phyloP scores from a whole-genome alignment of 2,329 filamentous ascomycete species.

The Ascochyta clinopodiicola region DNA sequence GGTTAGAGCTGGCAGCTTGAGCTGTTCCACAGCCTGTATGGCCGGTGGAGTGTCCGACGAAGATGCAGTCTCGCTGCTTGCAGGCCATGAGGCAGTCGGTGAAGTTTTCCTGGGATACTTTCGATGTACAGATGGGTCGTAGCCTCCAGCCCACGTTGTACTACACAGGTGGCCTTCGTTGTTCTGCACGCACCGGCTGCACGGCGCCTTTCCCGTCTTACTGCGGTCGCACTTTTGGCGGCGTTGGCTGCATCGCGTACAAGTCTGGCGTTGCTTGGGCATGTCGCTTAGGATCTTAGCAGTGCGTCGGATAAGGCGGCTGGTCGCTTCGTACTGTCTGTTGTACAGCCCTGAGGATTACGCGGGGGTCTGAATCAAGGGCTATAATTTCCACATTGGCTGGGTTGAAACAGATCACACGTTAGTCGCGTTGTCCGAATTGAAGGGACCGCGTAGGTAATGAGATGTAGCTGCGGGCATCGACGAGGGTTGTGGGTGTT shows the following conservation, averaged over 20 bases:
- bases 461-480: neutral
- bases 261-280: constrained; percentile 43
- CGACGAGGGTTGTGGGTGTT: neutral
- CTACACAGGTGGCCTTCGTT: constrained; percentile 43
- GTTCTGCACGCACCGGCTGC: constrained; percentile 39
- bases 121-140: constrained; percentile 41
- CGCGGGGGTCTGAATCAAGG: neutral
- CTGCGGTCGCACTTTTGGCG: constrained; percentile 42
- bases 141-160: constrained; percentile 41
- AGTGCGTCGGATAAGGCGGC: neutral
- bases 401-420: neutral
- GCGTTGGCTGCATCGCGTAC: constrained; percentile 39
- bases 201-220: constrained; percentile 30
- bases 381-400: constrained; percentile 1
- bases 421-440: constrained; percentile 12
- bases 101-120: constrained; percentile 31
- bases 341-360: neutral
- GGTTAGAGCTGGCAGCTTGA: constrained; percentile 10
- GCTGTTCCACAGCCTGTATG: constrained; percentile 2
- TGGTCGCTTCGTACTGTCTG: neutral
- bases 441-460: neutral
- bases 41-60: constrained; percentile 17
- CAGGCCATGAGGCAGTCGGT: constrained; percentile 8
- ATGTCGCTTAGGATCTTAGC: constrained; percentile 22
- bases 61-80: constrained; percentile 18